phyloP scores from a whole-genome alignment of 2,329 filamentous ascomycete genomes.

The Pestalotiopsis sp. region DNA sequence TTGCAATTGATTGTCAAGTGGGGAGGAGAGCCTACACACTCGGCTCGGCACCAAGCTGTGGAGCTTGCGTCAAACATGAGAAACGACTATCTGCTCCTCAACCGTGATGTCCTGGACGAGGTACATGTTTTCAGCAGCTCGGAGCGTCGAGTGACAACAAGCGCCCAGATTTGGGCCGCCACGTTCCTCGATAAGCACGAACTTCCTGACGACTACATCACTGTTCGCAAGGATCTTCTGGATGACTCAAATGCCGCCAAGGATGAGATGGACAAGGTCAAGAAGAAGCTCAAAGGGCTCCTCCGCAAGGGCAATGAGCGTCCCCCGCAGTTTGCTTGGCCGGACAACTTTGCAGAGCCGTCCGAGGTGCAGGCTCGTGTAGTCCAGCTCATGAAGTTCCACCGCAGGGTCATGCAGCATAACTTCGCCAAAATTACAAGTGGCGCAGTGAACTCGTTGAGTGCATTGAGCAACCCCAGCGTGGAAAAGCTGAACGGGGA shows the following conservation, averaged over 20 bases:
- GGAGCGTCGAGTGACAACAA: slow-evolving; percentile 90
- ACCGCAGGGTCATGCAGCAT: slow-evolving; percentile 90
- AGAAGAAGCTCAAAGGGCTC: slow-evolving; percentile 96
- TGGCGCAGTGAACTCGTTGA: slow-evolving; percentile 65
- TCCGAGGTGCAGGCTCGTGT: slow-evolving; percentile 90
- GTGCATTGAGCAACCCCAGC: slow-evolving; percentile 55
- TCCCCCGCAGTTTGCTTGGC: slow-evolving; percentile 97
- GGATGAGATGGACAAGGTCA: slow-evolving; percentile 99
- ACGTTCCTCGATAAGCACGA: slow-evolving; percentile 89
- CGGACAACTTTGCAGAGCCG: slow-evolving; percentile 89
- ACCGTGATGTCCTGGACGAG: slow-evolving; percentile 87
- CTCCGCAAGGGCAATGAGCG: slow-evolving; percentile 90
- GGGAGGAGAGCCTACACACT: slow-evolving; percentile 98
- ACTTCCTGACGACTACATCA: slow-evolving; percentile 82
- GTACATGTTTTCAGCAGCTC: slow-evolving; percentile 96
- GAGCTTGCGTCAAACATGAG: slow-evolving; percentile 95
- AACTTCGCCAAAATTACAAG: slow-evolving; percentile 84
- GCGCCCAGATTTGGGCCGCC: slow-evolving; percentile 92
- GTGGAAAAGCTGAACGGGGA: slow-evolving; percentile 47
- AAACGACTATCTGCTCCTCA: slow-evolving; percentile 91
- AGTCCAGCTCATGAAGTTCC: slow-evolving; percentile 96
- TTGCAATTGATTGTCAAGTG: slow-evolving; percentile 98
- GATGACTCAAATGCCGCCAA: slow-evolving; percentile 99
- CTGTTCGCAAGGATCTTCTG: slow-evolving; percentile 88
- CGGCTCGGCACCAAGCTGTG: slow-evolving; percentile 92